phyloP scores from a whole-genome alignment of 805 yeast genomes.

The Yarrowia alimentaria region DNA sequence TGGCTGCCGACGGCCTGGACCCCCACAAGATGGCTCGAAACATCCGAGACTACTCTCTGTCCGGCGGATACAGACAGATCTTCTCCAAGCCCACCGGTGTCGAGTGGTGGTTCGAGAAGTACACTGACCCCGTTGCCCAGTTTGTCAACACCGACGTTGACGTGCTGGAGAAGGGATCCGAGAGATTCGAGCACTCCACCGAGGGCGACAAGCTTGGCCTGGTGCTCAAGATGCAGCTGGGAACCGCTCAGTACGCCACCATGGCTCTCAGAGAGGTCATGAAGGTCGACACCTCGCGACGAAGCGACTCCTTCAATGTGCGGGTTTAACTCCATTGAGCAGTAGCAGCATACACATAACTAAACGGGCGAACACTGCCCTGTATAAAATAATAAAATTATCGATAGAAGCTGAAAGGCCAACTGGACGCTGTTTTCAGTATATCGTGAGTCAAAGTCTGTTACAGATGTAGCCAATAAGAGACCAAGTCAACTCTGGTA shows the following conservation, averaged over 20 bases:
- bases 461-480: too few relatives aligned
- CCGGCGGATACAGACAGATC: conserved; percentile 83
- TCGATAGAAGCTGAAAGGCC: too few relatives aligned
- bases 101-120: conserved; percentile 61
- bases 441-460: too few relatives aligned
- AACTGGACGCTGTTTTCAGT: too few relatives aligned
- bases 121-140: conserved; percentile 63
- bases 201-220: conserved; percentile 62
- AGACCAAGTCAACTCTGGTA: too few relatives aligned
- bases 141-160: conserved; percentile 78
- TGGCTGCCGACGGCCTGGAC: conserved; percentile 76
- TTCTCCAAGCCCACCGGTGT: conserved; percentile 64
- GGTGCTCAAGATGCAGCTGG: conserved; percentile 70
- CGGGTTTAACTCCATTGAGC: neutral
- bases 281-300: conserved; percentile 45
- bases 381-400: too few relatives aligned
- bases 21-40: conserved; percentile 82
- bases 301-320: conserved; percentile 35
- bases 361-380: too few relatives aligned
- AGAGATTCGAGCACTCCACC: conserved; percentile 35
- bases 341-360: neutral
- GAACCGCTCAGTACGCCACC: conserved; percentile 90
- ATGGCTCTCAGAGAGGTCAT: conserved; percentile 93
- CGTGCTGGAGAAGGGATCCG: conserved; percentile 42
- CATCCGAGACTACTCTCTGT: conserved; percentile 81